Evolutionary conservation across 2,329 filamentous ascomycete genomes (phyloP).

Genomic region (Colletotrichum noveboracense): DNA sequence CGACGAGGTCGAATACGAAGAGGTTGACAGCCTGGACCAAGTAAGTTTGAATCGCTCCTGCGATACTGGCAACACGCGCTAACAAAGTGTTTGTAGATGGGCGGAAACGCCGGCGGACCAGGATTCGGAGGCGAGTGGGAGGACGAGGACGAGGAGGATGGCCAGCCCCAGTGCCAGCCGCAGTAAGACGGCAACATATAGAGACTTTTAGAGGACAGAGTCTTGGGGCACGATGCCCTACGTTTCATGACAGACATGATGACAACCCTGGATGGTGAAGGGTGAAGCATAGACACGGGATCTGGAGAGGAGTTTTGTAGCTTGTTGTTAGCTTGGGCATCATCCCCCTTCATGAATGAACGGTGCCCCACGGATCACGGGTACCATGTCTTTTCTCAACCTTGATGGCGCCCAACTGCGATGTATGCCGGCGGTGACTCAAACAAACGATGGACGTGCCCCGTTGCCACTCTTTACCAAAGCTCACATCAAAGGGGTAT

Average conservation of each 20-base stretch:
- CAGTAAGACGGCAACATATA: constrained; percentile 55
- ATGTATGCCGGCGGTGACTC: background rate
- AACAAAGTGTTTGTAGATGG: constrained; percentile 58
- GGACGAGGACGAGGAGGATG: constrained; percentile 73
- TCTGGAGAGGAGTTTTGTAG: constrained; percentile 20
- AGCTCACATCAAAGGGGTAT: background rate
- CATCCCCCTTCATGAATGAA: constrained; percentile 22
- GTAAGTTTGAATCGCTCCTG: constrained; percentile 43
- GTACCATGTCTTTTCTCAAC: constrained; percentile 7
- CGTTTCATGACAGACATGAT: constrained; percentile 19
- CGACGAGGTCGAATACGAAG: constrained; percentile 88
- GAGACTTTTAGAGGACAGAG: constrained; percentile 13
- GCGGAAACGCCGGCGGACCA: constrained; percentile 72
- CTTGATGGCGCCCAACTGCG: background rate
- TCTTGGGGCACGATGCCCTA: constrained; percentile 12
- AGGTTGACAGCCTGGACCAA: constrained; percentile 82
- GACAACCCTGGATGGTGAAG: constrained; percentile 14
- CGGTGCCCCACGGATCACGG: constrained; percentile 2
- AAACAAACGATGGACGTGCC: background rate
- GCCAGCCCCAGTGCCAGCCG: constrained; percentile 73
- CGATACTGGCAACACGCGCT: constrained; percentile 22
- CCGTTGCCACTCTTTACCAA: background rate
- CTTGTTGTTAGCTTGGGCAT: constrained; percentile 19
- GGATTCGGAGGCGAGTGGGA: constrained; percentile 71
- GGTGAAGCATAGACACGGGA: constrained; percentile 17